Percentiles rank a stretch among this genome's conserved stretches.
These are phyloP conservation scores for Tricharina praecox DNA, from an alignment of 495 filamentous ascomycete species.

Conservation along the genomic window DNA sequence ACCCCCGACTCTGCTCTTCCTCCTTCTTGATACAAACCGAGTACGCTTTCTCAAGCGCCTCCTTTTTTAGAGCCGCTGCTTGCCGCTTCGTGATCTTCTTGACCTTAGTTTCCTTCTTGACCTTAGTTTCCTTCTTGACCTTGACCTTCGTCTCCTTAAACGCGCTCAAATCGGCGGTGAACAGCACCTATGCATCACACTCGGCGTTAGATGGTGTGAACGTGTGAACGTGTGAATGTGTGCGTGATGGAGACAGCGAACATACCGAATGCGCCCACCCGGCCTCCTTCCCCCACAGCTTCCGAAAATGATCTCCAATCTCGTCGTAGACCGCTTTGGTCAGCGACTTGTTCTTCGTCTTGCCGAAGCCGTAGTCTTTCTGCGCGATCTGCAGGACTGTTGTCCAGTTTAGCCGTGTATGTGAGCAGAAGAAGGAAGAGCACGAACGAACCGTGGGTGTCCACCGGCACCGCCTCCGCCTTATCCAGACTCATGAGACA, in stretches of 20 bases:
- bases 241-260: not conserved
- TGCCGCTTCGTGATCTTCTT: too few relatives aligned
- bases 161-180: constrained; percentile 78
- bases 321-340: constrained; percentile 79
- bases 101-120: too few relatives aligned
- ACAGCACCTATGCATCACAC: constrained; percentile 40
- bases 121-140: too few relatives aligned
- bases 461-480: constrained; percentile 84
- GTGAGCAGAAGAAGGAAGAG: not conserved
- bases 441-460: constrained; percentile 61
- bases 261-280: constrained; percentile 84
- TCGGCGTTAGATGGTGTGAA: not conserved
- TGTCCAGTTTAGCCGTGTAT: too few relatives aligned
- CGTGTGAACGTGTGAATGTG: not conserved
- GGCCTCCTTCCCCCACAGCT: constrained; percentile 81
- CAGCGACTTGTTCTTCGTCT: constrained; percentile 65
- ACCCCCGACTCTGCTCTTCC: not conserved
- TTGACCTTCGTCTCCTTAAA: constrained; percentile 34
- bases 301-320: constrained; percentile 75
- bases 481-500: constrained; percentile 96
- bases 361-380: constrained; percentile 84
- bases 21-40: not conserved
- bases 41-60: not conserved
- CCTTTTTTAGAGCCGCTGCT: not conserved
- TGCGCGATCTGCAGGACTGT: constrained; percentile 94